Conservation (phyloP, 129 eudicot genomes). For the Apium graveolens region DNA sequence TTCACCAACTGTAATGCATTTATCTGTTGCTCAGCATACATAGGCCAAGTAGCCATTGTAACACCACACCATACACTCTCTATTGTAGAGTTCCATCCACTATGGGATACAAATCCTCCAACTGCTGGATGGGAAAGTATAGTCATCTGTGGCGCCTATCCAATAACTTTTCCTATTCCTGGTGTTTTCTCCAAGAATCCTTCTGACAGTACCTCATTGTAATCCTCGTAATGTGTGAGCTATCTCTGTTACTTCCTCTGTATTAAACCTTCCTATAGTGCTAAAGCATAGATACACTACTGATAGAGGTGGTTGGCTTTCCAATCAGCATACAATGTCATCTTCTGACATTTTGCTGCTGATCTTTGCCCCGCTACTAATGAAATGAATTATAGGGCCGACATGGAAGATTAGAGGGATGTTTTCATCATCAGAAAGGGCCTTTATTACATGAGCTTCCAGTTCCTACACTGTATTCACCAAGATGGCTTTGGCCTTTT, state of each 20-base stretch:
- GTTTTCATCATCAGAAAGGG: background rate
- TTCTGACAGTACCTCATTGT: slow-evolving; percentile 21
- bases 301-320: slow-evolving; percentile 28
- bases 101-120: slow-evolving; percentile 2
- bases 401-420: background rate
- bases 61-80: slow-evolving; percentile 11
- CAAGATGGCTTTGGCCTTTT: background rate
- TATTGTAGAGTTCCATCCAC: background rate
- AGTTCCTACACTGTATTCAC: background rate
- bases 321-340: slow-evolving; percentile 23
- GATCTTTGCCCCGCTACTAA: background rate
- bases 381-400: background rate
- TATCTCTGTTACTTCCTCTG: slow-evolving; percentile 23
- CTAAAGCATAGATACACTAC: slow-evolving; percentile 42
- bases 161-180: background rate
- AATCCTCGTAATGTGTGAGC: slow-evolving; percentile 18
- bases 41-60: slow-evolving; percentile 4
- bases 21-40: slow-evolving; percentile 33
- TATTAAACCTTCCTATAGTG: slow-evolving; percentile 19
- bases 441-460: background rate
- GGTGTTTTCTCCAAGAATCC: slow-evolving; percentile 1
- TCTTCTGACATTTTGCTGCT: background rate
- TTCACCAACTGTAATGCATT: slow-evolving; percentile 30
- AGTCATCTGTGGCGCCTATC: background rate
- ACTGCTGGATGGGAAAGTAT: background rate